Percentiles rank a stretch among this genome's conserved stretches.
These are phyloP conservation scores for Rhizoclosmatium sp. DNA, from an alignment of 192 early-diverging fungal species.

Conservation along the genomic window DNA sequence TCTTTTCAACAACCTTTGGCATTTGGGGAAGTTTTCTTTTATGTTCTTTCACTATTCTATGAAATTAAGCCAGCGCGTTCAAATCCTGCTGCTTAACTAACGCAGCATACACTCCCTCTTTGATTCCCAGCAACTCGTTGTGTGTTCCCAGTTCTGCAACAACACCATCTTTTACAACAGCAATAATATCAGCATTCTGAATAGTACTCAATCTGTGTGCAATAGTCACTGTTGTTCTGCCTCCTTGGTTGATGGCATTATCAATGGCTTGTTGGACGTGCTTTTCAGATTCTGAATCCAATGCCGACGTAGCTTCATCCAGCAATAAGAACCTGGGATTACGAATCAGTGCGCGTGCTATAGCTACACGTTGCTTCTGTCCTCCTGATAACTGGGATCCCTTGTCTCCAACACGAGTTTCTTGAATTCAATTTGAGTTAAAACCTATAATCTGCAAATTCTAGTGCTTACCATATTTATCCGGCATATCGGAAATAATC, in stretches of 20 bases:
- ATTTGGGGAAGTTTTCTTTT: no score
- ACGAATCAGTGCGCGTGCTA: slow-evolving; percentile 68
- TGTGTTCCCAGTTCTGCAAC: slow-evolving; percentile 71
- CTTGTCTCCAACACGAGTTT: slow-evolving; percentile 51
- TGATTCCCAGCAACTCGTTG: slow-evolving; percentile 63
- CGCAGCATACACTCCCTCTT: slow-evolving; percentile 53
- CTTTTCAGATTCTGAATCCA: slow-evolving; percentile 71
- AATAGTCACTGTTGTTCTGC: slow-evolving; percentile 77
- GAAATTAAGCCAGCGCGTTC: slow-evolving; percentile 11
- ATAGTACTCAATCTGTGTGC: slow-evolving; percentile 75
- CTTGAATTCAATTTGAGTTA: slow-evolving; percentile 29
- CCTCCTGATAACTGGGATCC: slow-evolving; percentile 58
- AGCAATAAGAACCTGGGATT: slow-evolving; percentile 52
- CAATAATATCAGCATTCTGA: slow-evolving; percentile 69
- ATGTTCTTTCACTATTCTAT: no score
- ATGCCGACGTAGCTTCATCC: slow-evolving; percentile 56
- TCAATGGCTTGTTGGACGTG: slow-evolving; percentile 74
- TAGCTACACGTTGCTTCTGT: slow-evolving; percentile 51
- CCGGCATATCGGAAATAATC: slow-evolving; percentile 77
- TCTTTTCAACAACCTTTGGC: no score
- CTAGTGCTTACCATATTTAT: slow-evolving; percentile 57
- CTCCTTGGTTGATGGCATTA: slow-evolving; percentile 61
- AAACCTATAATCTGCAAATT: not conserved
- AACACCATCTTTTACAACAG: slow-evolving; percentile 57
- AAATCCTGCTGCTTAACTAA: slow-evolving; percentile 62